A percentile compares a stretch with the other conserved stretches of the same genome.
phyloP scores from a whole-genome alignment of 768 basidiomycete species.

The Agaricus subrufescens region DNA sequence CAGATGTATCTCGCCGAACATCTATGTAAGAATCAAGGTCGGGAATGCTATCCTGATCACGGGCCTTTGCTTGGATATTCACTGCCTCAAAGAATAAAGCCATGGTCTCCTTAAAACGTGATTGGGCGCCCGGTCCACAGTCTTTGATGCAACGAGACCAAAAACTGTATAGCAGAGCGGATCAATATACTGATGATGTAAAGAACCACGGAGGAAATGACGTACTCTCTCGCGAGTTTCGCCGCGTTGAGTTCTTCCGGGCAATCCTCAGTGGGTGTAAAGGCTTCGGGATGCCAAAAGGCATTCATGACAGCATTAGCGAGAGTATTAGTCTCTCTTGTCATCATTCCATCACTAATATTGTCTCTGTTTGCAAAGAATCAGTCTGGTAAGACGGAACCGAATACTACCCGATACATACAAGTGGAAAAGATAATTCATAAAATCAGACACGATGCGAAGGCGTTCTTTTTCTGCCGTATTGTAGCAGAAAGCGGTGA shows the following conservation, averaged over 20 bases:
- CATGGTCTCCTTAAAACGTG: conserved; percentile 68
- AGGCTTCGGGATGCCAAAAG: conserved; percentile 52
- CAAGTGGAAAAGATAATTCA: conserved; percentile 58
- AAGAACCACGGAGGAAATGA: conserved; percentile 8
- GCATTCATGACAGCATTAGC: conserved; percentile 70
- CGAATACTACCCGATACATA: conserved; percentile 21
- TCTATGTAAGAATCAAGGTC: conserved; percentile 73
- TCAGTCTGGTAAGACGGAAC: conserved; percentile 10
- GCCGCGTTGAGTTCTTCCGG: conserved; percentile 48
- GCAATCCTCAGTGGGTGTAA: conserved; percentile 43
- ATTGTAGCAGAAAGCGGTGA: conserved; percentile 63
- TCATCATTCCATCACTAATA: conserved; percentile 76
- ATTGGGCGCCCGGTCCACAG: conserved; percentile 53
- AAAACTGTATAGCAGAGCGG: conserved; percentile 37
- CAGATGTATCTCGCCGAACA: conserved; percentile 70
- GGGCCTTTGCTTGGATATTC: conserved; percentile 55
- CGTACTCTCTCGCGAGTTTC: conserved; percentile 67
- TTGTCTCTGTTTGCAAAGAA: conserved; percentile 44
- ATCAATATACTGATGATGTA: conserved; percentile 1
- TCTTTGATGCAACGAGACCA: conserved; percentile 60
- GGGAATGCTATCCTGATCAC: conserved; percentile 47
- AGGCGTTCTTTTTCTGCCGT: conserved; percentile 51
- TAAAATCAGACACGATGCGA: conserved; percentile 63
- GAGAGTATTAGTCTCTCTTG: conserved; percentile 51
- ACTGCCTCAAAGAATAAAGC: conserved; percentile 67